Conservation (phyloP, 768 basidiomycete genomes). For the Xerocomellus intermedius region DNA sequence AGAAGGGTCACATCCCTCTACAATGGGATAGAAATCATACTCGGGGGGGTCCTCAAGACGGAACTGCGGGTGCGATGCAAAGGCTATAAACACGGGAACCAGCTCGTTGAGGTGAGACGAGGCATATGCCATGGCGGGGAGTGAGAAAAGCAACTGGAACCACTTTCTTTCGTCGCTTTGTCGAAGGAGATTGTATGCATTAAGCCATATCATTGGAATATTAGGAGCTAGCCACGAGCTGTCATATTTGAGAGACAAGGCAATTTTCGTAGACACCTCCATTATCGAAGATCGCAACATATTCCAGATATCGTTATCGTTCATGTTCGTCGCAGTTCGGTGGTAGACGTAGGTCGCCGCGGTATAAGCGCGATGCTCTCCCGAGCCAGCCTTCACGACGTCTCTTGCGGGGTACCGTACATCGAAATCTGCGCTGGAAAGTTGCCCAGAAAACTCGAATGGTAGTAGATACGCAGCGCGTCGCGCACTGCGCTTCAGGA, state of each 20-base stretch:
- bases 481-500: conserved; percentile 16
- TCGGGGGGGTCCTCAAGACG: conserved; percentile 10
- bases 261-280: too few species aligned
- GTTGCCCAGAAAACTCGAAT: not conserved
- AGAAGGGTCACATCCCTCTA: too few species aligned
- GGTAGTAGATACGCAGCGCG: conserved; percentile 12
- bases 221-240: conserved; percentile 25
- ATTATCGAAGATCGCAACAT: too few species aligned
- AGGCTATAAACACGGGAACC: conserved; percentile 31
- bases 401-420: conserved; percentile 16
- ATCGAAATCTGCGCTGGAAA: not conserved
- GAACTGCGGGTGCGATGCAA: conserved; percentile 15
- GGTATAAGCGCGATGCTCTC: conserved; percentile 14
- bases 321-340: not conserved
- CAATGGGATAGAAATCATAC: not conserved
- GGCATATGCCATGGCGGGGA: conserved; percentile 31
- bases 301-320: too few species aligned
- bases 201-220: conserved; percentile 23
- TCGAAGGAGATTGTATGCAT: conserved; percentile 27
- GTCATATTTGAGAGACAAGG: conserved; percentile 19
- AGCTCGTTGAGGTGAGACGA: conserved; percentile 10
- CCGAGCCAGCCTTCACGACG: not conserved
- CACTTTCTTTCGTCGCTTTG: not conserved
- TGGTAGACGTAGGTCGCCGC: conserved; percentile 4
- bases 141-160: conserved; percentile 28